phyloP scores from a whole-genome alignment of 306 rosid species.

The Cucurbita argyrosperma region DNA sequence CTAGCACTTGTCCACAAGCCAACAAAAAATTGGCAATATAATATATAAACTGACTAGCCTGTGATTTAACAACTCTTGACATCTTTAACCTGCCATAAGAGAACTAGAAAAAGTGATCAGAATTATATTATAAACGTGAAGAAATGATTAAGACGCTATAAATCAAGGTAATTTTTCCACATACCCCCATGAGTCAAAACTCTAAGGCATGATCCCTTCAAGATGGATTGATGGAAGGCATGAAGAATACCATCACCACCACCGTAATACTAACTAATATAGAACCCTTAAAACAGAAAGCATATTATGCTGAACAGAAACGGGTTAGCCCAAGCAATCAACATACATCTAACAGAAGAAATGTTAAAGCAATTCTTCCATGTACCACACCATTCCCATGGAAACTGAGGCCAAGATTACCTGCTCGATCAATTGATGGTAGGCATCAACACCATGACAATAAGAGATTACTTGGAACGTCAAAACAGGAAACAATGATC shows the following conservation, averaged over 20 bases:
- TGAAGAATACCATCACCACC: background rate
- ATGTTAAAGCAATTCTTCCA: slow-evolving; percentile 1
- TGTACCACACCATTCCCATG: slow-evolving; percentile 21
- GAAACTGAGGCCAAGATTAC: slow-evolving; percentile 24
- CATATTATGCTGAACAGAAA: background rate
- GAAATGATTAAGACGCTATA: background rate
- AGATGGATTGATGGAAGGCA: slow-evolving; percentile 3
- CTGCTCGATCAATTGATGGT: slow-evolving; percentile 23
- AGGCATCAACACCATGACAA: slow-evolving; percentile 30
- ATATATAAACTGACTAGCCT: background rate
- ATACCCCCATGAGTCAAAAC: slow-evolving; percentile 36
- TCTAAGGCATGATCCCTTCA: slow-evolving; percentile 1
- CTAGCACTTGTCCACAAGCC: background rate
- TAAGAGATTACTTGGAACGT: slow-evolving; percentile 21
- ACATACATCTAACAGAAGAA: background rate
- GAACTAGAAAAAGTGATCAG: slow-evolving; percentile 31
- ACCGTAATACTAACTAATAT: background rate
- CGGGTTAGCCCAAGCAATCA: slow-evolving; percentile 4
- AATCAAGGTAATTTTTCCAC: slow-evolving; percentile 8
- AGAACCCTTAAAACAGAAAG: background rate
- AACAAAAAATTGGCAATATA: background rate
- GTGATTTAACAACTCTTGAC: slow-evolving; percentile 15
- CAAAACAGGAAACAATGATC: slow-evolving; percentile 18
- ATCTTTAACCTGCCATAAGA: slow-evolving; percentile 40
- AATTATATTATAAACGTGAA: background rate